phyloP scores from a whole-genome alignment of 441 rosid genomes.

The Jatropha podagrica region DNA sequence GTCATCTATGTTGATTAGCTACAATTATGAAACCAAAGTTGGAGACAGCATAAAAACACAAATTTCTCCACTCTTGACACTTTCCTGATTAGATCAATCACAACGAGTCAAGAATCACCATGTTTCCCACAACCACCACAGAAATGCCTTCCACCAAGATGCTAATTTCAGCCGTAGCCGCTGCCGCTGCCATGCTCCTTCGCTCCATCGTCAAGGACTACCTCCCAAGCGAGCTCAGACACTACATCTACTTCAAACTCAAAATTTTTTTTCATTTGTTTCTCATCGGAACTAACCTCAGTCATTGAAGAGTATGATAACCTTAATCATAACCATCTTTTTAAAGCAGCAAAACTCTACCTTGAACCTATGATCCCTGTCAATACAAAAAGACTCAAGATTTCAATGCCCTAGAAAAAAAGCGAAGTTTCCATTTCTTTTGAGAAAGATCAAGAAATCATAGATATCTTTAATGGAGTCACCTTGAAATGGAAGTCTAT shows the following conservation, averaged over 20 bases:
- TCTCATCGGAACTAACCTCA: slow-evolving; percentile 33
- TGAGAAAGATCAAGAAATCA: slow-evolving; percentile 11
- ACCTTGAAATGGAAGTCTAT: slow-evolving; percentile 11
- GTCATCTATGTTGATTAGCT: no score
- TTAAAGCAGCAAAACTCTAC: slow-evolving; percentile 33
- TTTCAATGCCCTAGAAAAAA: slow-evolving; percentile 11
- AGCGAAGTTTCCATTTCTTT: slow-evolving; percentile 11
- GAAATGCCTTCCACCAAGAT: slow-evolving; percentile 16
- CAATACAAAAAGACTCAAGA: slow-evolving; percentile 9
- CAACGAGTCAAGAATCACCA: background rate
- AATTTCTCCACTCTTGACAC: no score
- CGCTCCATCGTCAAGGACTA: slow-evolving; percentile 29
- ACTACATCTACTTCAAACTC: slow-evolving; percentile 31
- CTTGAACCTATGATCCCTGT: slow-evolving; percentile 17
- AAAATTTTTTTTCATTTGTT: slow-evolving; percentile 25
- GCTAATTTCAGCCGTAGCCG: slow-evolving; percentile 35
- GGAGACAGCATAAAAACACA: no score
- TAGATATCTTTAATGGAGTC: slow-evolving; percentile 10
- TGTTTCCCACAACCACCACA: background rate
- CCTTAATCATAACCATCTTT: slow-evolving; percentile 38
- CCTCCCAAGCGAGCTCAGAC: slow-evolving; percentile 34
- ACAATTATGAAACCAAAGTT: no score
- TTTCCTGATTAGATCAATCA: no score
- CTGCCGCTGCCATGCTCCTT: slow-evolving; percentile 38
- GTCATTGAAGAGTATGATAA: slow-evolving; percentile 42